A percentile compares a stretch with the other conserved stretches of the same genome.
Conservation (phyloP, 1,284 basidiomycete genomes). For the Heimioporus punctisporus region DNA sequence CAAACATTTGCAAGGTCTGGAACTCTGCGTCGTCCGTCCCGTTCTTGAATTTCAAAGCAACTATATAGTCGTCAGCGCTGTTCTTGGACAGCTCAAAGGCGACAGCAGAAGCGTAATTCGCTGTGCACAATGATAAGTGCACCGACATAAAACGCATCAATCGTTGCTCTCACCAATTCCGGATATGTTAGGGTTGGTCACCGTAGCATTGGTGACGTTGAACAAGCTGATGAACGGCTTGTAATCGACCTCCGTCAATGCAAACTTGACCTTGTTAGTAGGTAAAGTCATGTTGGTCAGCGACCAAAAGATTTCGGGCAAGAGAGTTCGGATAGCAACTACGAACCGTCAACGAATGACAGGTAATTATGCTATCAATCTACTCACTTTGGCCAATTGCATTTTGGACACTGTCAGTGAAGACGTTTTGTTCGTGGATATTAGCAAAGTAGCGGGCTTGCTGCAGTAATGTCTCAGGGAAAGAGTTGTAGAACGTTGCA, state of each 20-base stretch:
- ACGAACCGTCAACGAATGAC: background rate
- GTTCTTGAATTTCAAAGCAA: constrained; percentile 52
- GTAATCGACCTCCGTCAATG: constrained; percentile 46
- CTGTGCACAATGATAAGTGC: constrained; percentile 25
- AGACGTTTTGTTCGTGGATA: constrained; percentile 51
- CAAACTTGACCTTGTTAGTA: constrained; percentile 43
- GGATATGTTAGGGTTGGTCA: constrained; percentile 33
- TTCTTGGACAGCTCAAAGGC: constrained; percentile 44
- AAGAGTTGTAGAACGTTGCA: constrained; percentile 36
- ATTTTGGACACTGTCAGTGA: constrained; percentile 39
- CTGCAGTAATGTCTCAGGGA: constrained; percentile 35
- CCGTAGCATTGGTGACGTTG: constrained; percentile 45
- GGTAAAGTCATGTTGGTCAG: constrained; percentile 42
- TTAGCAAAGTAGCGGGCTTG: constrained; percentile 49
- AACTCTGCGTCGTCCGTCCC: constrained; percentile 38
- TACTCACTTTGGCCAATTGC: constrained; percentile 49
- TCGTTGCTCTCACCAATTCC: constrained; percentile 33
- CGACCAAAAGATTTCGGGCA: constrained; percentile 45
- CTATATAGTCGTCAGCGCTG: constrained; percentile 17
- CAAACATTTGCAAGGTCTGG: constrained; percentile 30
- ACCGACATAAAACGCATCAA: background rate
- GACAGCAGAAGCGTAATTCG: constrained; percentile 50
- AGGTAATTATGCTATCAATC: background rate
- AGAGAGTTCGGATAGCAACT: constrained; percentile 42
- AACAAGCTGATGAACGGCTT: constrained; percentile 56